A percentile compares a stretch with the other conserved stretches of the same genome.
Conservation (phyloP, 225 moss, liverwort and hornwort genomes). For the Takakia lepidozioides region DNA sequence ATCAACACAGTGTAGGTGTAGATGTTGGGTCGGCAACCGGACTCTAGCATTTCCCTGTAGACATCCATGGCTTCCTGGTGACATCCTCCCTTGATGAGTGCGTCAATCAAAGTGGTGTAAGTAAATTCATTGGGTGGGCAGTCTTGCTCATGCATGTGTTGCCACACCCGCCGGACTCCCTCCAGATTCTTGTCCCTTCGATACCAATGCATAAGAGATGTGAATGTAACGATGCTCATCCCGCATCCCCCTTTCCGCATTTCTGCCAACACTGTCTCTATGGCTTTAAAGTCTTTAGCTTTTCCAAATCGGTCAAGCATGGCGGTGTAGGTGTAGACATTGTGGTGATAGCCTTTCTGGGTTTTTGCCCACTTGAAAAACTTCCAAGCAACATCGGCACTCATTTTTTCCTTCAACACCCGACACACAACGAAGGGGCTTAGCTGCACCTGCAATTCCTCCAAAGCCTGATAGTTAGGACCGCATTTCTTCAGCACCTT, state of each 20-base stretch:
- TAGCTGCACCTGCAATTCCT: constrained; percentile 21
- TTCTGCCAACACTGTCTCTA: constrained; percentile 37
- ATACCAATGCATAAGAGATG: constrained; percentile 56
- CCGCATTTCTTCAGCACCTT: too few species aligned
- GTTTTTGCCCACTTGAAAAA: constrained; percentile 71
- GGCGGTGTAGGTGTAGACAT: constrained; percentile 44
- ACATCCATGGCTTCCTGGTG: constrained; percentile 34
- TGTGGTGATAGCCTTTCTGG: constrained; percentile 30
- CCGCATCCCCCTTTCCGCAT: constrained; percentile 31
- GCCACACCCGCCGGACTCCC: constrained; percentile 44
- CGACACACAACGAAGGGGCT: constrained; percentile 26
- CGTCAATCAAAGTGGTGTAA: constrained; percentile 48
- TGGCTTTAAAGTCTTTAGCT: constrained; percentile 26
- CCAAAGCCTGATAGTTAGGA: too few species aligned
- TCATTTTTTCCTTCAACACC: constrained; percentile 32
- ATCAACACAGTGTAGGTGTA: constrained; percentile 66
- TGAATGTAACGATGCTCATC: constrained; percentile 35
- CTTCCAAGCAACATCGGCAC: constrained; percentile 30
- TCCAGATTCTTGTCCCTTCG: constrained; percentile 24
- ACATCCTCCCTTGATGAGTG: constrained; percentile 34
- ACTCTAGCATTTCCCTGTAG: constrained; percentile 58
- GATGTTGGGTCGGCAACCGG: constrained; percentile 60
- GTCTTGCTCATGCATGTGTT: constrained; percentile 34
- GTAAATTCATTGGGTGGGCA: constrained; percentile 48
- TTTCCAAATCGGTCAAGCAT: constrained; percentile 55